phyloP scores from a whole-genome alignment of 1,284 basidiomycete genomes.

The Ustilago cynodontis region DNA sequence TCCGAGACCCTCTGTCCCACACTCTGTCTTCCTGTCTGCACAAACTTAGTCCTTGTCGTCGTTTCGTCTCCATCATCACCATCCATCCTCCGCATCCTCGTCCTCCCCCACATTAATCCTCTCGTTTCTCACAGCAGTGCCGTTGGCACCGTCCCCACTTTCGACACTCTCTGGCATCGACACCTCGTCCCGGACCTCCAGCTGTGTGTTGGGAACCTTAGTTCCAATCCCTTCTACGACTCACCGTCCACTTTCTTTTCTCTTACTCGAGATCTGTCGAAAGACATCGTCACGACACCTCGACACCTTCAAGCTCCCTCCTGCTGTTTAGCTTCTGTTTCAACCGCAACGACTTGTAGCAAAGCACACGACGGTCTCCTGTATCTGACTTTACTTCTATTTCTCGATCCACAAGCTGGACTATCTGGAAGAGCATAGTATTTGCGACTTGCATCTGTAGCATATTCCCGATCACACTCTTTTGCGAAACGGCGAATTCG shows the following conservation, averaged over 20 bases:
- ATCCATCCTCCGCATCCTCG: background rate
- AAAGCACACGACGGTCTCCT: too few species aligned
- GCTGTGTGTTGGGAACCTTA: background rate
- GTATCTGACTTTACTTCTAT: background rate
- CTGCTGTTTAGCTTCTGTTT: too few species aligned
- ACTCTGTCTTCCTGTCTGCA: background rate
- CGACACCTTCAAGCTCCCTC: background rate
- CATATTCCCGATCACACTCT: background rate
- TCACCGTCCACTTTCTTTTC: conserved; percentile 1
- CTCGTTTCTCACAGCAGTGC: background rate
- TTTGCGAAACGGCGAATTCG: background rate
- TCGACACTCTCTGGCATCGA: background rate
- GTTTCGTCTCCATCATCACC: background rate
- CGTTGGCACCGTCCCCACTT: background rate
- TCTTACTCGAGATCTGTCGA: background rate
- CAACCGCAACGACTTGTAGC: too few species aligned
- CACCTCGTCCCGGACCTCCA: background rate
- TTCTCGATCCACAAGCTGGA: background rate
- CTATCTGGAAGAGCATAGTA: too few species aligned
- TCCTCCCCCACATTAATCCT: background rate
- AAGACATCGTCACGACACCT: background rate
- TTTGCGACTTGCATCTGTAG: background rate
- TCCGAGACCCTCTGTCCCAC: conserved; percentile 1
- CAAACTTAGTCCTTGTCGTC: background rate
- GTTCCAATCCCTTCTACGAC: background rate